phyloP scores from a whole-genome alignment of 1,284 basidiomycete genomes.

The Abortiporus biennis region DNA sequence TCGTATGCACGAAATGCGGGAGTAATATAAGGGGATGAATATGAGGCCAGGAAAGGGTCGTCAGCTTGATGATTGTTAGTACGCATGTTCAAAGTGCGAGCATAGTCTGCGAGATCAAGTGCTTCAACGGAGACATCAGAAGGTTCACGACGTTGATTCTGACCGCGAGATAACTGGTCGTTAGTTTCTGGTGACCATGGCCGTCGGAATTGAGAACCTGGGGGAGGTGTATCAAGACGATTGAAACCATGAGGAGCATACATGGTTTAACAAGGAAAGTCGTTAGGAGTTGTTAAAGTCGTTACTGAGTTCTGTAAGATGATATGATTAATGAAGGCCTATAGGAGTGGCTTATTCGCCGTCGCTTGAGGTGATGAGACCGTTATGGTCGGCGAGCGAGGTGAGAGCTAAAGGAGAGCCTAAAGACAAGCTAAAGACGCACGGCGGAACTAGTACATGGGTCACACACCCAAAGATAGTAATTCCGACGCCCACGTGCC shows the following conservation, averaged over 20 bases:
- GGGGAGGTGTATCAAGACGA: slow-evolving; percentile 47
- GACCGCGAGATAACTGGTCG: slow-evolving; percentile 38
- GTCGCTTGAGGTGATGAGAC: too few relatives aligned
- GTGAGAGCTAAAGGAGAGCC: too few relatives aligned
- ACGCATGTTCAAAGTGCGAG: slow-evolving; percentile 39
- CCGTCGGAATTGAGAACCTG: slow-evolving; percentile 39
- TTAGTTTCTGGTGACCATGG: slow-evolving; percentile 65
- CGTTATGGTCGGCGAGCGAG: too few relatives aligned
- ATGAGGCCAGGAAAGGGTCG: slow-evolving; percentile 14
- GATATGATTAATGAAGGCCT: too few relatives aligned
- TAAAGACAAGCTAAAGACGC: too few relatives aligned
- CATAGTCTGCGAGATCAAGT: slow-evolving; percentile 65
- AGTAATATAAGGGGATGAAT: neutral
- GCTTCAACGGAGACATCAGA: slow-evolving; percentile 65
- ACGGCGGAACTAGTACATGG: too few relatives aligned
- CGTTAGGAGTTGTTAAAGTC: slow-evolving; percentile 17
- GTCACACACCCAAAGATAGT: too few relatives aligned
- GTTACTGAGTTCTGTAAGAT: slow-evolving; percentile 2
- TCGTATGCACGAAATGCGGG: slow-evolving; percentile 23
- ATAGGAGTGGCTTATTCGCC: too few relatives aligned
- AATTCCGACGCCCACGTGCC: too few relatives aligned
- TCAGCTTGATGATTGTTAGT: slow-evolving; percentile 23
- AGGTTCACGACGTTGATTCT: slow-evolving; percentile 32
- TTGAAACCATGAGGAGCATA: slow-evolving; percentile 26
- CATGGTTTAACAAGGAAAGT: slow-evolving; percentile 28